Evolutionary conservation across 2,329 filamentous ascomycete genomes (phyloP), one percentile per base, ranked within the genome.

Genomic region (Arthrobotrys musiformis): DNA sequence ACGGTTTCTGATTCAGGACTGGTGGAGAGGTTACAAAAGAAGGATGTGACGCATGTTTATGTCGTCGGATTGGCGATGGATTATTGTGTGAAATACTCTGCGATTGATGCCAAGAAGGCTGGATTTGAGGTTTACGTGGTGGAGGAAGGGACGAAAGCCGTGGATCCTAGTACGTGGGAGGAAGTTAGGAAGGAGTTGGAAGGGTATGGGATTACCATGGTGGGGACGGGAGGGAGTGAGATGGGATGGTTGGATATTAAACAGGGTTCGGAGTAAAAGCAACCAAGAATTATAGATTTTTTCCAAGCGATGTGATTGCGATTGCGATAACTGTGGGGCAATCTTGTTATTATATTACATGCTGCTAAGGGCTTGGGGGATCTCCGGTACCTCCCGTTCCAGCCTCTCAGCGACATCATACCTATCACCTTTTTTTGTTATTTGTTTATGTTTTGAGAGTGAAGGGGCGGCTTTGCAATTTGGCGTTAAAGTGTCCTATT

Each of bases 31-130:
- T 83, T 99, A 80, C 86, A 83, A 62, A 85, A 85, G 1, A 85
- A 85, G 15, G 85, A 84, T 0, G 85, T 97, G 28, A 93, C 92
- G 4, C 88, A 96, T 82, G 92, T 97, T 4, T 97, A 90, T 82
- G 89, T 95, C 22, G 93, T 93, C 0, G 95, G 95, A 0, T 82
- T 99, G 67, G 94, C 95, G 2, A 90, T 89, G 17, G 95, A 98
- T 83, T 97, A 92, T 83, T 99, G 95, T 83, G 94, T 98, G 68
- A 91, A 89, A 82, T 88, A 85, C 78, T 97, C 93, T 15, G 94
- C 94, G 0, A 84, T 93, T 61, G 92, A 97, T 86, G 90, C 94
- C 0, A 86, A 84, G 1, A 88, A 87, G 79, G 90, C 92, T 80
- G 94, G 94, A 0, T 97, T 95, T 82, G 85, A 83, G 80, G 92